Conservation (phyloP, 2,329 filamentous ascomycete genomes). For the Ascochyta clinopodiicola region DNA sequence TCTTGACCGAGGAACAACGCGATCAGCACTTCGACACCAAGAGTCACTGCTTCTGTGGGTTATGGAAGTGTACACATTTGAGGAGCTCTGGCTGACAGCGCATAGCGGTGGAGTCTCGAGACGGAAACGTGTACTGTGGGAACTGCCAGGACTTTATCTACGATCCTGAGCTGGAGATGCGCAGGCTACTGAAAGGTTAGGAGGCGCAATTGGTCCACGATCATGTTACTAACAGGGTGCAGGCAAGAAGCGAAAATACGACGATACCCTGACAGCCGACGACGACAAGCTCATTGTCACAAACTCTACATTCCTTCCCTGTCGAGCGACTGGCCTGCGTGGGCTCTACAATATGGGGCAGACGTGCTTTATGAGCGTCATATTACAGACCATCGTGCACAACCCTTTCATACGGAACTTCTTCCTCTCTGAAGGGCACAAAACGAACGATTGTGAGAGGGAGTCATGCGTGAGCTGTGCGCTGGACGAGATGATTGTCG, state of each 20-base stretch:
- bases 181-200: constrained; percentile 73
- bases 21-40: constrained; percentile 72
- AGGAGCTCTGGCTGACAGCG: constrained; percentile 24
- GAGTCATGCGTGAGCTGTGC: constrained; percentile 66
- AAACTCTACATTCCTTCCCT: constrained; percentile 81
- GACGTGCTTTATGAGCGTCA: constrained; percentile 97
- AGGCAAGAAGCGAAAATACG: constrained; percentile 75
- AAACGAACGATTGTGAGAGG: constrained; percentile 72
- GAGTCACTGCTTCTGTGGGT: constrained; percentile 74
- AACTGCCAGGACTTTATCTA: constrained; percentile 84
- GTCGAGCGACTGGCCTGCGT: constrained; percentile 83
- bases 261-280: constrained; percentile 68
- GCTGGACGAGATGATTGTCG: constrained; percentile 67
- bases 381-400: constrained; percentile 90
- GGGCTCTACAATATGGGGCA: constrained; percentile 98
- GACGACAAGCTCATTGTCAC: constrained; percentile 77
- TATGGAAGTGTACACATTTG: constrained; percentile 2
- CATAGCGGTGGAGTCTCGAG: constrained; percentile 77
- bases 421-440: constrained; percentile 90
- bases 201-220: too few species aligned
- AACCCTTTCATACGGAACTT: constrained; percentile 91
- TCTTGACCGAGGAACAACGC: constrained; percentile 70
- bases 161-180: constrained; percentile 79
- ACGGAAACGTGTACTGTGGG: constrained; percentile 78
- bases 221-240: constrained; percentile 26